Evolutionary conservation across 2,329 filamentous ascomycete genomes (phyloP).

Genomic region (Cercospora berteroae): DNA sequence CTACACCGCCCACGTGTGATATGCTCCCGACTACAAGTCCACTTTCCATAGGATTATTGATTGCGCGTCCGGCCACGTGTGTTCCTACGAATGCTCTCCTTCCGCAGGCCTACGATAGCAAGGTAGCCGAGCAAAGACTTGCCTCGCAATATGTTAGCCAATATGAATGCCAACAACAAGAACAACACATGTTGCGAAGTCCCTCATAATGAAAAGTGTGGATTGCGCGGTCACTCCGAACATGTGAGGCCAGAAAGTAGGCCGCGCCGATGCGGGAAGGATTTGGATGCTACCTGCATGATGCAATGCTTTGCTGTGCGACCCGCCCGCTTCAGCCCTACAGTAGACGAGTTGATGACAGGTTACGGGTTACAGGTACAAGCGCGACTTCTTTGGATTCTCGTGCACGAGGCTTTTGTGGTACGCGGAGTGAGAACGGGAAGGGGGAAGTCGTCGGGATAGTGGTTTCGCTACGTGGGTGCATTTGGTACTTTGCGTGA

Average conservation of each 20-base stretch:
- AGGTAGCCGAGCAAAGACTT: not conserved
- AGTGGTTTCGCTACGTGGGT: not conserved
- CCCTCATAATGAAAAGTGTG: not conserved
- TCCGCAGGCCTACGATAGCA: not conserved
- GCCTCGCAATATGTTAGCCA: not conserved
- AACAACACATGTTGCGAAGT: not conserved
- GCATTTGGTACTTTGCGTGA: not conserved
- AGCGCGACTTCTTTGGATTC: not conserved
- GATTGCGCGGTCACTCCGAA: conserved; percentile 5
- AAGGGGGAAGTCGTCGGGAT: not conserved
- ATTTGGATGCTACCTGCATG: not conserved
- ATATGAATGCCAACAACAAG: not conserved
- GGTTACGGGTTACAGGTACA: not conserved
- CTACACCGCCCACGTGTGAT: not conserved
- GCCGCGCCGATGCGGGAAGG: not conserved
- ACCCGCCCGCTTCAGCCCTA: conserved; percentile 4
- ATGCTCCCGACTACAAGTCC: not conserved
- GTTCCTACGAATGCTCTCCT: too few species aligned
- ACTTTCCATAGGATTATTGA: not conserved
- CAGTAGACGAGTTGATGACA: not conserved
- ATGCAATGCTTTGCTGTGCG: not conserved
- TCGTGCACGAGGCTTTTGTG: not conserved
- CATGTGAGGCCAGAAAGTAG: conserved; percentile 4
- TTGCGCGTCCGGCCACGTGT: not conserved
- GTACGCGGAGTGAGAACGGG: not conserved